Evolutionary conservation across 1,139 yeast genomes (phyloP).

Genomic region (Tardiomyces digboiensis): DNA sequence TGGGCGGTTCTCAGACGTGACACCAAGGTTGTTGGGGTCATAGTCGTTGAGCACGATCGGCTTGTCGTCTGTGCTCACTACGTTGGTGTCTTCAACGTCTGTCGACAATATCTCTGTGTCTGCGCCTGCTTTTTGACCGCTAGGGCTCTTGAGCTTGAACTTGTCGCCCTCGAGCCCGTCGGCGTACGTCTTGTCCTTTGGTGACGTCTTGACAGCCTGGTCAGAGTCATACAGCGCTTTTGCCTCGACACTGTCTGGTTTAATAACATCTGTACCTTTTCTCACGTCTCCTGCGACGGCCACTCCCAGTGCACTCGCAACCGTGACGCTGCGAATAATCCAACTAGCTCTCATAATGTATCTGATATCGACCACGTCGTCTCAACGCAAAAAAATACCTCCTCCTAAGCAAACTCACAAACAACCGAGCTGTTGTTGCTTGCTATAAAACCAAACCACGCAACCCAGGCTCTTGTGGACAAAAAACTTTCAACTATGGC

Average conservation of each 20-base stretch:
- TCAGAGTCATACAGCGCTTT: constrained; percentile 20
- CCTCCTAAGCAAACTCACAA: no score
- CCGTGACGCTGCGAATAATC: no score
- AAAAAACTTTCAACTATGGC: no score
- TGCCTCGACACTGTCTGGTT: constrained; percentile 24
- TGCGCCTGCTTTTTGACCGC: constrained; percentile 13
- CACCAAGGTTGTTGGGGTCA: constrained; percentile 29
- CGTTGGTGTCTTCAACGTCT: constrained; percentile 11
- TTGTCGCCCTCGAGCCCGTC: constrained; percentile 19
- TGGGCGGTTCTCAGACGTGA: constrained; percentile 3
- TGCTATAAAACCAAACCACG: no score
- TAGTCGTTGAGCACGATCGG: constrained; percentile 30
- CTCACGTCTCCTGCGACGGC: background rate
- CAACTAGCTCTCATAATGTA: no score
- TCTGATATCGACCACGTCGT: no score
- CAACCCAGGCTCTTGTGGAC: no score
- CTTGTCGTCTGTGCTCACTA: constrained; percentile 19
- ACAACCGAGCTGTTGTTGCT: no score
- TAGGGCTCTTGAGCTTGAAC: constrained; percentile 22
- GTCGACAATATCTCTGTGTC: constrained; percentile 14
- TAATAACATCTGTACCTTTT: background rate
- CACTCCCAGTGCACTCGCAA: background rate
- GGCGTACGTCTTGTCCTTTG: constrained; percentile 25
- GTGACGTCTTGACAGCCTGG: constrained; percentile 27
- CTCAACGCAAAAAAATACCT: no score